These are phyloP conservation scores for Cucurbita maxima DNA, from an alignment of 306 rosid species.

Conservation along the genomic window DNA sequence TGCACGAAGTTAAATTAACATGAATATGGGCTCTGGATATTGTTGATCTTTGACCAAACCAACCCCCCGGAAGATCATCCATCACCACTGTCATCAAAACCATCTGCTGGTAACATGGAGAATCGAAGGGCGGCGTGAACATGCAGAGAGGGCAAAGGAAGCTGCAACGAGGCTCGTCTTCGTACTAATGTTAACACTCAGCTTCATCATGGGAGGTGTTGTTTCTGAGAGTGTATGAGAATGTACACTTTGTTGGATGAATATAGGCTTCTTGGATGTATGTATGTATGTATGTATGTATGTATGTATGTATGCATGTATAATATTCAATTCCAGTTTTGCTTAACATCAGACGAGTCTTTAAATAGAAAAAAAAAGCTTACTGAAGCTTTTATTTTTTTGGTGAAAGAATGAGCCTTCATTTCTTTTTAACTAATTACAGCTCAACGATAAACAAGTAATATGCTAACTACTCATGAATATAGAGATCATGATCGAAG, in stretches of 20 bases:
- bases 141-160: neutral
- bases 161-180: neutral
- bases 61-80: constrained; percentile 4
- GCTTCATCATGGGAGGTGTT: neutral
- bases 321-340: neutral
- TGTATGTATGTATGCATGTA: neutral
- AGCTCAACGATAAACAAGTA: too few species aligned
- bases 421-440: too few species aligned
- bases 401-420: too few species aligned
- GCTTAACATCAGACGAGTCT: neutral
- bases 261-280: neutral
- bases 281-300: neutral
- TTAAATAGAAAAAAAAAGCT: too few species aligned
- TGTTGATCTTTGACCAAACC: neutral
- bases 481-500: too few species aligned
- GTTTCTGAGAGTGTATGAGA: neutral
- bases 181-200: neutral
- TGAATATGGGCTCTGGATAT: neutral
- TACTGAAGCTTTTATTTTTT: too few species aligned
- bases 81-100: neutral
- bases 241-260: neutral
- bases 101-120: neutral
- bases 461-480: too few species aligned
- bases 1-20: constrained; percentile 22
- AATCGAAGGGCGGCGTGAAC: neutral